These are phyloP conservation scores for Mycena belliarum DNA, from an alignment of 768 basidiomycete species.

Conservation along the genomic window DNA sequence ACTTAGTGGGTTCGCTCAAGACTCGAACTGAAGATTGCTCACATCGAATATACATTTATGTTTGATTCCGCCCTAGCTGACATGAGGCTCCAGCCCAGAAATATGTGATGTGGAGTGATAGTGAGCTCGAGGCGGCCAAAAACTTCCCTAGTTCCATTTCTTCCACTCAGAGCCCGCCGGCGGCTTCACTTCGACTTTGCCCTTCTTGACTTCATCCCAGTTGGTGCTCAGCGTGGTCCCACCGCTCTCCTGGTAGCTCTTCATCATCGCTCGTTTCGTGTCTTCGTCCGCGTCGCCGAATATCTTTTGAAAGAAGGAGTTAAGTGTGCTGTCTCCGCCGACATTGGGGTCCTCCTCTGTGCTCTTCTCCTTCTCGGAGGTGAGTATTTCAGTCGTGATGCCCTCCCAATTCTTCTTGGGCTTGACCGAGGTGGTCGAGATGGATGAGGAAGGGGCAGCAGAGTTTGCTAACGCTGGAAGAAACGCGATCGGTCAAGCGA, in stretches of 20 bases:
- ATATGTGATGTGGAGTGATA: no score
- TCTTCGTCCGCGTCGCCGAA: slow-evolving; percentile 91
- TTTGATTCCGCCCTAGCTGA: no score
- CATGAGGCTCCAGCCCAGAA: no score
- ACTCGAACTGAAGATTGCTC: no score
- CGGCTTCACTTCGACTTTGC: slow-evolving; percentile 72
- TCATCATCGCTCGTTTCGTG: slow-evolving; percentile 94
- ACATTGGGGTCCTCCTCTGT: slow-evolving; percentile 84
- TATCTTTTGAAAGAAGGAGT: slow-evolving; percentile 89
- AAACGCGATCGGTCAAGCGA: not conserved
- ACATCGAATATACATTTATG: no score
- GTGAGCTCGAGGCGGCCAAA: no score
- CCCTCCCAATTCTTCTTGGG: slow-evolving; percentile 88
- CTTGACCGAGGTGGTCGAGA: slow-evolving; percentile 41
- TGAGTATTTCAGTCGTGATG: slow-evolving; percentile 68
- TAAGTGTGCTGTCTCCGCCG: slow-evolving; percentile 84
- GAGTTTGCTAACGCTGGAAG: slow-evolving; percentile 33
- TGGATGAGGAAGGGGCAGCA: slow-evolving; percentile 29
- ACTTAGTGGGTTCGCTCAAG: no score
- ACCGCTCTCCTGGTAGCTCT: slow-evolving; percentile 93
- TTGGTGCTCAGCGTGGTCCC: slow-evolving; percentile 96
- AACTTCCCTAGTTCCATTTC: slow-evolving; percentile 62
- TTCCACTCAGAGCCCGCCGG: slow-evolving; percentile 85
- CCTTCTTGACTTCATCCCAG: slow-evolving; percentile 86
- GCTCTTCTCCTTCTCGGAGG: slow-evolving; percentile 66